Conservation (phyloP, 208 protist genomes). For the Crithidia bombi region DNA sequence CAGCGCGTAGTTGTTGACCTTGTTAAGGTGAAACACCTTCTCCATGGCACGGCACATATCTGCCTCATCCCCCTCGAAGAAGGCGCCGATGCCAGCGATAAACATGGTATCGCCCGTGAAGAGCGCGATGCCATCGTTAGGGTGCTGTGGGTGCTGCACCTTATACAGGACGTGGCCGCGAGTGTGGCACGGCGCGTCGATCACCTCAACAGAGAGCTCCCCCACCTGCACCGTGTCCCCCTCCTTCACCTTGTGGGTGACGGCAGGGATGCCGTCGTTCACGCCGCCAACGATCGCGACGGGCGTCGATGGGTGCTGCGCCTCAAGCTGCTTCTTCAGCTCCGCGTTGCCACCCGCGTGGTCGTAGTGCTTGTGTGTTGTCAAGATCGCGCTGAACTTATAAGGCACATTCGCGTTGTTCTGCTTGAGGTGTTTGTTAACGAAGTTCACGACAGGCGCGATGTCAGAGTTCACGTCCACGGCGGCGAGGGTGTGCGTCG, state of each 20-base stretch:
- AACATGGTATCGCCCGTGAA: slow-evolving; percentile 96
- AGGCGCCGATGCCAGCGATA: slow-evolving; percentile 90
- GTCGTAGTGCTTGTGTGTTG: slow-evolving; percentile 95
- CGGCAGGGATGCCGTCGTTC: slow-evolving; percentile 71
- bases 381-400: slow-evolving; percentile 68
- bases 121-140: slow-evolving; percentile 64
- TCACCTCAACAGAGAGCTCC: slow-evolving; percentile 62
- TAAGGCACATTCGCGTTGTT: not conserved
- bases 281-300: slow-evolving; percentile 77
- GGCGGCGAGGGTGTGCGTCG: slow-evolving; percentile 56
- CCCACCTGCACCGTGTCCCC: slow-evolving; percentile 72
- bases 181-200: slow-evolving; percentile 90
- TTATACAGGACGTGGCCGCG: slow-evolving; percentile 84
- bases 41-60: slow-evolving; percentile 81
- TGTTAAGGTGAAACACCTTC: slow-evolving; percentile 64
- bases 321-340: slow-evolving; percentile 40
- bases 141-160: slow-evolving; percentile 36
- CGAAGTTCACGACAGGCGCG: slow-evolving; percentile 56
- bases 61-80: slow-evolving; percentile 92
- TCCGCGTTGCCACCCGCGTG: slow-evolving; percentile 89
- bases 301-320: slow-evolving; percentile 5
- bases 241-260: slow-evolving; percentile 63
- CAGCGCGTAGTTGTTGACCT: slow-evolving; percentile 30
- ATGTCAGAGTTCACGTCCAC: slow-evolving; percentile 91
- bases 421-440: slow-evolving; percentile 35